Percentiles rank a stretch among this genome's conserved stretches.
Evolutionary conservation across 495 filamentous ascomycete genomes (phyloP).

Genomic region (Xylaria bambusicola): DNA sequence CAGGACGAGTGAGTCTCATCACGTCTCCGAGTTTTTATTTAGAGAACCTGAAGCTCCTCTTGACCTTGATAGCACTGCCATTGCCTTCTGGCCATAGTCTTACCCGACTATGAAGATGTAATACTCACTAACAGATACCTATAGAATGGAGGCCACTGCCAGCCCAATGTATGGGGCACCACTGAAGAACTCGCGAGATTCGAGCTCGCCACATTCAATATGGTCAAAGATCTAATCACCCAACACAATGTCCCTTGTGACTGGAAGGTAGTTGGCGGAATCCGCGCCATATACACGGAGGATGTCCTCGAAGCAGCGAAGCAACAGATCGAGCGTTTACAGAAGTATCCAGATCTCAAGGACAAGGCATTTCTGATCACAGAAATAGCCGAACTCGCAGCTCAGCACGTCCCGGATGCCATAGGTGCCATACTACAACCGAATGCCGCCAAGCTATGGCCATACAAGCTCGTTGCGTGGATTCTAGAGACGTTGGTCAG

Average conservation of each 20-base stretch:
- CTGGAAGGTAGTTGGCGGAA: constrained; percentile 53
- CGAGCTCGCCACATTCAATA: constrained; percentile 61
- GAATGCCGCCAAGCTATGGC: constrained; percentile 63
- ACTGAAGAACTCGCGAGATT: constrained; percentile 58
- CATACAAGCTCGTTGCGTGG: constrained; percentile 74
- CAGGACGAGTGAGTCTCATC: constrained; percentile 63
- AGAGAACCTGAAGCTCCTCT: no score
- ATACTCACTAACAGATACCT: neutral
- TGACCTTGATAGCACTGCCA: no score
- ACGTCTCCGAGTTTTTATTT: no score
- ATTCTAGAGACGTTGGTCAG: constrained; percentile 60
- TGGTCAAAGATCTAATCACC: constrained; percentile 54
- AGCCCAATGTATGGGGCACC: constrained; percentile 58
- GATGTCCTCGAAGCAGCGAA: constrained; percentile 49
- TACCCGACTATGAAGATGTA: neutral
- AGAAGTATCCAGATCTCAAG: constrained; percentile 55
- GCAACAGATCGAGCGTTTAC: constrained; percentile 42
- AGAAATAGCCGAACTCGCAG: constrained; percentile 28
- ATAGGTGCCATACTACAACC: constrained; percentile 49
- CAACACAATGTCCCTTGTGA: constrained; percentile 61
- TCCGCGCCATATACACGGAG: constrained; percentile 55
- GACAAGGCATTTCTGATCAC: constrained; percentile 29
- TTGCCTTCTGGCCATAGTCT: no score
- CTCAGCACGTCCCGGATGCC: constrained; percentile 40
- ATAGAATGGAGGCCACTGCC: constrained; percentile 77